Conservation (phyloP, 495 filamentous ascomycete species). For the Aspergillus panamensis region DNA sequence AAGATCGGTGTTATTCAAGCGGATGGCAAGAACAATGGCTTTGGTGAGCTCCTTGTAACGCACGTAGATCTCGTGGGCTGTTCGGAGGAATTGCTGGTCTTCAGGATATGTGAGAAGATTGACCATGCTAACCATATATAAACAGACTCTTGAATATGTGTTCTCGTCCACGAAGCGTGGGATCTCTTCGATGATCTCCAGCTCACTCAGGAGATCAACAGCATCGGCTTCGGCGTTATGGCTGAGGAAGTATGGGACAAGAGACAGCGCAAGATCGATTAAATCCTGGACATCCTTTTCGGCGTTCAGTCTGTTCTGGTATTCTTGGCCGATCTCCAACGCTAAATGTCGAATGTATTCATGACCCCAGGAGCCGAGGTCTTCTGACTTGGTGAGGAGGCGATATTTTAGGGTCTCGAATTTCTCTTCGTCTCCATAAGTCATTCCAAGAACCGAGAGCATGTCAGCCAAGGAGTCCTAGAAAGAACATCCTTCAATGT, state of each 20-base stretch:
- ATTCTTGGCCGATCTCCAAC: slow-evolving; percentile 92
- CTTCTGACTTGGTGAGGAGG: slow-evolving; percentile 80
- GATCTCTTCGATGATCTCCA: slow-evolving; percentile 95
- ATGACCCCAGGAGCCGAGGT: slow-evolving; percentile 96
- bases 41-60: slow-evolving; percentile 87
- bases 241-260: slow-evolving; percentile 93
- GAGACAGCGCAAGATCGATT: slow-evolving; percentile 70
- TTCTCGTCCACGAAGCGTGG: slow-evolving; percentile 86
- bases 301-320: slow-evolving; percentile 69
- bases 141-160: slow-evolving; percentile 85
- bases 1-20: slow-evolving; percentile 79
- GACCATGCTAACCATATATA: slow-evolving; percentile 99
- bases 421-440: slow-evolving; percentile 93
- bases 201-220: slow-evolving; percentile 91
- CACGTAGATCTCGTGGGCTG: slow-evolving; percentile 88
- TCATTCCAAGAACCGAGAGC: slow-evolving; percentile 97
- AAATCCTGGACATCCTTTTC: slow-evolving; percentile 66
- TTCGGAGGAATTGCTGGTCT: slow-evolving; percentile 87
- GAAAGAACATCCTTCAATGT: background rate
- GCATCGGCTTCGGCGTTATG: slow-evolving; percentile 98
- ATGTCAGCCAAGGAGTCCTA: slow-evolving; percentile 87
- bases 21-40: slow-evolving; percentile 89
- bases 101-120: slow-evolving; percentile 95
- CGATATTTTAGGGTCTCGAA: slow-evolving; percentile 95
- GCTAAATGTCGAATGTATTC: slow-evolving; percentile 97